These are phyloP conservation scores for Aspergillus unguis DNA, from an alignment of 2,329 filamentous ascomycete genomes.

Conservation along the genomic window DNA sequence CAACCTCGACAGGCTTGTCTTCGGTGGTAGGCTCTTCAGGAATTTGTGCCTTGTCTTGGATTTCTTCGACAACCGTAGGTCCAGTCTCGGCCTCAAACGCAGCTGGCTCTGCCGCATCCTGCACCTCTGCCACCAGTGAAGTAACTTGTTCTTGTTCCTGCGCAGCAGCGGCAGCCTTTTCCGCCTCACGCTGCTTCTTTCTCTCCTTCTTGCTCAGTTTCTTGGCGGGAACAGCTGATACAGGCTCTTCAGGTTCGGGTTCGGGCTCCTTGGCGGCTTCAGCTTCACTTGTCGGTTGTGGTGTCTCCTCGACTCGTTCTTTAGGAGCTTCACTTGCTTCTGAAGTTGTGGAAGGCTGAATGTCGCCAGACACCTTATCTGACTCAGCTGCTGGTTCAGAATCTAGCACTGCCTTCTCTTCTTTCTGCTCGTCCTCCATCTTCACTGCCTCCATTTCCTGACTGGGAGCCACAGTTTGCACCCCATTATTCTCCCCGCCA, in stretches of 20 bases:
- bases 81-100: neutral
- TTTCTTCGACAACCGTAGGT: neutral
- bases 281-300: constrained; percentile 6
- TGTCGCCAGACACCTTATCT: neutral
- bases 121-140: neutral
- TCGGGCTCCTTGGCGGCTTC: constrained; percentile 4
- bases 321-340: neutral
- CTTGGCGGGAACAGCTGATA: constrained; percentile 10
- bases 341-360: neutral
- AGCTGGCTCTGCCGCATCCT: neutral
- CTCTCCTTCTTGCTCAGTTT: constrained; percentile 29
- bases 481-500: neutral
- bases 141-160: constrained; percentile 6
- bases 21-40: neutral
- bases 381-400: neutral
- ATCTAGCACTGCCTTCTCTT: neutral
- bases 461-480: neutral
- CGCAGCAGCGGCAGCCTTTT: constrained; percentile 3
- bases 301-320: constrained; percentile 8
- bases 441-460: neutral
- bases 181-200: constrained; percentile 24
- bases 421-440: neutral
- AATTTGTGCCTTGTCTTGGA: neutral
- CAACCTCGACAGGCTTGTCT: neutral
- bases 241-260: constrained; percentile 7